phyloP scores from a whole-genome alignment of 805 yeast genomes.

The Kodamaea restingae region DNA sequence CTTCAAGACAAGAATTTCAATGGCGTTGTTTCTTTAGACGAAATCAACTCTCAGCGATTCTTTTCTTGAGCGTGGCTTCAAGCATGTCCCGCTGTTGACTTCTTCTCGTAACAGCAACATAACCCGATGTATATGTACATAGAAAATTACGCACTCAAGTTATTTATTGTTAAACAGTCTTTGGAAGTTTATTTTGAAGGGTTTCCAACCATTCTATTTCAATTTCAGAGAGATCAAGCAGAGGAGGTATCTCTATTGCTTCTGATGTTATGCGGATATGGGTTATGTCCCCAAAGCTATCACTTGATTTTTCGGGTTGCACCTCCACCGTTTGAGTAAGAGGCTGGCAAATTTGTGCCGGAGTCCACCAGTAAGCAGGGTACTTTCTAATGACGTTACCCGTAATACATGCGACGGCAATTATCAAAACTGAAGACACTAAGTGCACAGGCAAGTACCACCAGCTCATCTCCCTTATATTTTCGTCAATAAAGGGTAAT shows the following conservation, averaged over 20 bases:
- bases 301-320: too few species aligned
- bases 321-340: neutral
- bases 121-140: neutral
- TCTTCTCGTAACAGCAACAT: too few species aligned
- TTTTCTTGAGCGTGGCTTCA: neutral
- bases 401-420: constrained; percentile 47
- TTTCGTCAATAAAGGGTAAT: constrained; percentile 47
- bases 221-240: constrained; percentile 19
- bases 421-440: constrained; percentile 44
- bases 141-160: too few species aligned
- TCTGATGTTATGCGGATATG: constrained; percentile 17
- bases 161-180: neutral
- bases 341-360: constrained; percentile 14
- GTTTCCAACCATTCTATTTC: constrained; percentile 27
- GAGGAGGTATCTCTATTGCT: constrained; percentile 20
- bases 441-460: constrained; percentile 58
- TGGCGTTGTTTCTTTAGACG: constrained; percentile 61
- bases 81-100: too few species aligned
- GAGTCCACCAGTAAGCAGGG: constrained; percentile 62
- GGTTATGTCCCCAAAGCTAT: constrained; percentile 9
- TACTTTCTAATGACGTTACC: constrained; percentile 52
- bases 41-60: constrained; percentile 22
- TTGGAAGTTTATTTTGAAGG: constrained; percentile 7
- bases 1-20: constrained; percentile 45
- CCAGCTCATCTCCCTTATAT: constrained; percentile 54